Base-by-base conservation (phyloP, 1,284 basidiomycete species). In the Anthracocystis setariae region DNA sequence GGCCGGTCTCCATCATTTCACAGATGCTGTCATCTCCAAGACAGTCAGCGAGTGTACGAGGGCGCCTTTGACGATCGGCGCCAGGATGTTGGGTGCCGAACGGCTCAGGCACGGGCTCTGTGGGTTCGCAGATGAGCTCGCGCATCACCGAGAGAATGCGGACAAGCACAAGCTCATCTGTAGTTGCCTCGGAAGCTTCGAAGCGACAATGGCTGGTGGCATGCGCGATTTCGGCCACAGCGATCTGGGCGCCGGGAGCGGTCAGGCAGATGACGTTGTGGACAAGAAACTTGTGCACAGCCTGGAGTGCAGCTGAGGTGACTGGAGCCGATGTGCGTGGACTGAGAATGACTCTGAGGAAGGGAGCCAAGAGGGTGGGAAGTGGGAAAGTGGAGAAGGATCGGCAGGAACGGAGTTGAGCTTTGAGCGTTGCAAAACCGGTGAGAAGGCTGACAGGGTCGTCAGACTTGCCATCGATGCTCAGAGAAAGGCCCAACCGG, bases 181-280 rank as follows among this genome's bases (percentile, higher is more conserved):
- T 68, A 12, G 66, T 70, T 17, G 93, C 91, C 79, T 97, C 94
- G 72, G 92, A 95, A 8, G 93, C 92, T 83, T 98, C 96, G 82
- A 98, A 99, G 83, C 96, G 94, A 87, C 95, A 98, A 78, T 93
- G 93, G 8, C 94, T 93, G 10, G 95, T 88, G 0, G 94, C 90
- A 59, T 88, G 90, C 79, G 94, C 95, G 56, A 97, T 87, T 73
- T 94, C 92, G 23, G 89, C 87, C 48, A 98, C 87, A 5, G 91
- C 90, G 32, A 86, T 83, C 39, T 69, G 70, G 9, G 73, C 58
- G 12, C 56, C 78, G 15, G 69, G 58, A 32, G 80, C 81, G 5
- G 76, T 83, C 8, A 87, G 83, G 29, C 85, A 86, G 46, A 93
- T 88, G 72, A 97, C 86, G 17, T 90, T 88, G 80, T 89, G 90